phyloP scores from a whole-genome alignment of 2,329 filamentous ascomycete species.

The Claviceps sp. region DNA sequence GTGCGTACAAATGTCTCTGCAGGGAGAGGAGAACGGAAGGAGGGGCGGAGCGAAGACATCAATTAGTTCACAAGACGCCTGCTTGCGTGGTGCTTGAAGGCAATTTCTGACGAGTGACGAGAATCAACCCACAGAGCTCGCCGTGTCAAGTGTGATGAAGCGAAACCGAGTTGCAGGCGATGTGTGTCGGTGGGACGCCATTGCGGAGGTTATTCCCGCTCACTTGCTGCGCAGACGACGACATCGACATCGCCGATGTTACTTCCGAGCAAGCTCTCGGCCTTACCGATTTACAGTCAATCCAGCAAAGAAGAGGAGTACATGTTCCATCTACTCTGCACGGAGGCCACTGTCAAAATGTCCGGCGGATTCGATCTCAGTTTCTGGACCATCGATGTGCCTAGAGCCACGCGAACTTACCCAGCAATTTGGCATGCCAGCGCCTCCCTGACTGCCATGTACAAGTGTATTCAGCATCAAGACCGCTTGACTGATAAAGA shows the following conservation, averaged over 20 bases:
- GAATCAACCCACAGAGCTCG: background rate
- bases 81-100: background rate
- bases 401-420: constrained; percentile 3
- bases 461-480: constrained; percentile 12
- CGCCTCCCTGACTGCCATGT: constrained; percentile 2
- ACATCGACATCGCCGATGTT: background rate
- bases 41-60: background rate
- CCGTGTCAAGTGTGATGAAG: constrained; percentile 3
- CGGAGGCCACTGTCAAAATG: constrained; percentile 1
- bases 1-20: background rate
- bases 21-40: too few species aligned
- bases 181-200: background rate
- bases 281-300: background rate
- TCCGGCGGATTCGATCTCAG: constrained; percentile 4
- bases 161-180: constrained; percentile 2
- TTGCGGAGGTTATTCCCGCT: constrained; percentile 1
- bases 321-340: constrained; percentile 8
- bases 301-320: constrained; percentile 3
- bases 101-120: background rate
- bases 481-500: constrained; percentile 13
- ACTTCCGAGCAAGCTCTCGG: background rate
- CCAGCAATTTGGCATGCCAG: constrained; percentile 6
- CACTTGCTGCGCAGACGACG: background rate
- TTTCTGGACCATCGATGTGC: constrained; percentile 6
- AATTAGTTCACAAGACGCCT: background rate